phyloP scores from a whole-genome alignment of 768 basidiomycete genomes.

The Lactarius sp. region DNA sequence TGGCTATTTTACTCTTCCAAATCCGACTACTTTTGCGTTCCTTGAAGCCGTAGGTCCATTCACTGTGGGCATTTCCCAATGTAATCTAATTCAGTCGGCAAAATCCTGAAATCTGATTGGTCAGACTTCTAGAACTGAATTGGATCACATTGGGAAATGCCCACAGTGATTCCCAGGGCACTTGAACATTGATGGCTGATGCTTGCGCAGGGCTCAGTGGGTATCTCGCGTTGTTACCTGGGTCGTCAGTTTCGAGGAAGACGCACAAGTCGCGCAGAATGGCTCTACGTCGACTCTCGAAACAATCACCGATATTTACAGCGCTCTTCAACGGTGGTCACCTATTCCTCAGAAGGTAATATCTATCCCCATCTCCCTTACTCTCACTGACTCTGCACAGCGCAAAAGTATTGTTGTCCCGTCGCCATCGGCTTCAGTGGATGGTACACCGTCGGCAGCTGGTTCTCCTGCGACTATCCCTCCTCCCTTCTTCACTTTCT shows the following conservation, averaged over 20 bases:
- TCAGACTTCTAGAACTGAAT: too few species aligned
- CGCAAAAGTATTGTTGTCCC: constrained; percentile 6
- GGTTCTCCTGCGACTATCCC: constrained; percentile 21
- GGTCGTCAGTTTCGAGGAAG: constrained; percentile 35
- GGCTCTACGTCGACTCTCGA: background rate
- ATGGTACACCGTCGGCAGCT: background rate
- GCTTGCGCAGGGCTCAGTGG: constrained; percentile 42
- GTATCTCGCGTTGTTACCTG: constrained; percentile 41
- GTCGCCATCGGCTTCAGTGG: constrained; percentile 1
- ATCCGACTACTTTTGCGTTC: constrained; percentile 60
- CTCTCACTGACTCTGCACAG: constrained; percentile 11
- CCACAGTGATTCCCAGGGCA: background rate
- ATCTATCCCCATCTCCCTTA: background rate
- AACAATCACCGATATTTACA: constrained; percentile 11
- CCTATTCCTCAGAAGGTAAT: constrained; percentile 18
- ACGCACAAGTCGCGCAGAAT: background rate
- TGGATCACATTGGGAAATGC: too few species aligned
- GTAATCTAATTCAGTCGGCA: too few species aligned
- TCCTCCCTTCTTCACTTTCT: constrained; percentile 16
- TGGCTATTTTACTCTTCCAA: constrained; percentile 58
- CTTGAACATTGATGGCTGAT: background rate
- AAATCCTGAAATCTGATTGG: too few species aligned
- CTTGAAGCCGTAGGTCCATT: constrained; percentile 50
- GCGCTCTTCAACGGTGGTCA: constrained; percentile 11
- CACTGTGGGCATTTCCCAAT: too few species aligned